Base-by-base conservation (phyloP, 1,139 yeast species). In the Hyphopichia pseudoburtonii region DNA sequence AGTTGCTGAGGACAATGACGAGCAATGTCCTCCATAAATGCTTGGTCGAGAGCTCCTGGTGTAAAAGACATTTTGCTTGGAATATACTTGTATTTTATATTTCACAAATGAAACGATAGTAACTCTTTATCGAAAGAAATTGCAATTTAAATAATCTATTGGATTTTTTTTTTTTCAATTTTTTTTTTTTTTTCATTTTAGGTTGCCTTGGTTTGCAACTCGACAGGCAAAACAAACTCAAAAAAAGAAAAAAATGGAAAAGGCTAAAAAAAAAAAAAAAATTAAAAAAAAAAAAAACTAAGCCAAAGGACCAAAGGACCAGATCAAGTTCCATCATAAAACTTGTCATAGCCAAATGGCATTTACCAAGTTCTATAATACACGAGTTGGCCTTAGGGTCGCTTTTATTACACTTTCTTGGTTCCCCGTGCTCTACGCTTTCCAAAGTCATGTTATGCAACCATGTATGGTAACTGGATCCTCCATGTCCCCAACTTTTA, bases 401-500 rank as follows among this genome's bases (percentile, higher is more conserved):
- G 47, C 66, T 2, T 39, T 68, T 11, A 44, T 63, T 3, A 56
- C 72, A 3, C 44, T 69, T 29, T 59, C 73, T 18, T 89, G 96
- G 96, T 62, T 88, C 29, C 96, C 97, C 0, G 96, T 89, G 35
- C 62, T 76, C 16, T 75, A 82, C 50, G 76, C 87, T 1, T 63
- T 84, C 46, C 75, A 81, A 26, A 87, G 85, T 50, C 88, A 86
- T 57, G 79, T 80, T 5, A 79, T 78, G 38, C 89, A 81, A 57
- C 74, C 90, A 14, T 86, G 88, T 15, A 78, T 80, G 57, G 77
- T 90, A n/a, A 77, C 81, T 28, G 97, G 97, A 1, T 61, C 75
- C 28, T 87, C 96, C 15, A 90, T 90, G 97, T 73, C 86, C 34
- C 97, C 97, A 1, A 78, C 96, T 0, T 76, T 90, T 53, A 90